Evolutionary conservation across 2,329 filamentous ascomycete species (phyloP).

Genomic region (Fusarium bactridioides): DNA sequence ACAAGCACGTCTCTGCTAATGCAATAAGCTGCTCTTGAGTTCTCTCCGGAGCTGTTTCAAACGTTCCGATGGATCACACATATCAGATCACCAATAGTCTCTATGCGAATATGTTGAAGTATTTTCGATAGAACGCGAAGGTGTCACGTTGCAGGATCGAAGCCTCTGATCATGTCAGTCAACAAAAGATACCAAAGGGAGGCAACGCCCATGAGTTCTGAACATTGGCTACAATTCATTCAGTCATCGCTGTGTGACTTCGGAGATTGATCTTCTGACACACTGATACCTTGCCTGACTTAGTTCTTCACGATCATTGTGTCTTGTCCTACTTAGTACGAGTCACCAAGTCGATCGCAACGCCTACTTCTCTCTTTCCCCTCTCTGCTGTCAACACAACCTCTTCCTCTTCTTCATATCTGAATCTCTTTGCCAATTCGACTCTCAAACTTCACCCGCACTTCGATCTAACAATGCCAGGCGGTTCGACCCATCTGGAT

Average conservation of each 20-base stretch:
- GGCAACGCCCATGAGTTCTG: not conserved
- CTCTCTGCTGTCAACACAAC: not conserved
- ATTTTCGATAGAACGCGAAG: not conserved
- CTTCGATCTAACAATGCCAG: constrained; percentile 23
- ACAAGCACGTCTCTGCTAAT: not conserved
- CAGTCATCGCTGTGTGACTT: constrained; percentile 20
- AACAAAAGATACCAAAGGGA: constrained; percentile 5
- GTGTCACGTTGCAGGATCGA: not conserved
- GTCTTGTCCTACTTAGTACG: constrained; percentile 27
- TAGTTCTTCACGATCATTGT: constrained; percentile 24
- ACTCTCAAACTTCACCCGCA: not conserved
- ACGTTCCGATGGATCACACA: constrained; percentile 1
- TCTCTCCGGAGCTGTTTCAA: constrained; percentile 4
- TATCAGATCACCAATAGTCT: not conserved
- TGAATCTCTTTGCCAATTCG: not conserved
- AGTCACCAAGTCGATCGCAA: constrained; percentile 15
- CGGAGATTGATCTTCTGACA: constrained; percentile 20
- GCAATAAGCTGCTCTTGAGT: not conserved
- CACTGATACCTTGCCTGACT: constrained; percentile 14
- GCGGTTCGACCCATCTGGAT: constrained; percentile 16
- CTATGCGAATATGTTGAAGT: not conserved
- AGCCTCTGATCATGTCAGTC: not conserved
- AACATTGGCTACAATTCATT: constrained; percentile 6
- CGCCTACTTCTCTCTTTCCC: not conserved
- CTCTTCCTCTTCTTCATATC: not conserved